These are phyloP conservation scores for Kodamaea kakaduensis DNA, from an alignment of 805 yeast genomes.

Conservation along the genomic window DNA sequence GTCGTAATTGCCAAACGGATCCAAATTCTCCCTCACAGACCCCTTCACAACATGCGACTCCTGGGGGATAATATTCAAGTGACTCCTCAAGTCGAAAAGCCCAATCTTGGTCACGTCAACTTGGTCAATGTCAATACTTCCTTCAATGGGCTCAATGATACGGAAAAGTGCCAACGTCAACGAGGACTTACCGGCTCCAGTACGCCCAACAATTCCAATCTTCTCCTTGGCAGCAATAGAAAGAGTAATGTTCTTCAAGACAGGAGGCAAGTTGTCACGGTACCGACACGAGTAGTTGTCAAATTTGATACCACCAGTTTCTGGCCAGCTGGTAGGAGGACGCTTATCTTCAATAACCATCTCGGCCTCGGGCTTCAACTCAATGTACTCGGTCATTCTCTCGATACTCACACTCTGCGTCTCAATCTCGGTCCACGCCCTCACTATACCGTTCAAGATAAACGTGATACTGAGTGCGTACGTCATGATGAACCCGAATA, in stretches of 20 bases:
- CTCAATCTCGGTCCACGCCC: conserved; percentile 61
- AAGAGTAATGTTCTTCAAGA: conserved; percentile 63
- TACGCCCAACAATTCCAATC: conserved; percentile 93
- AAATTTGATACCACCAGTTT: conserved; percentile 61
- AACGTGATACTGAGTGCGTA: conserved; percentile 57
- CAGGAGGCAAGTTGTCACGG: conserved; percentile 76
- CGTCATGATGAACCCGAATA: conserved; percentile 62
- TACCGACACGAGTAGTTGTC: conserved; percentile 78
- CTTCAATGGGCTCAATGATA: conserved; percentile 71
- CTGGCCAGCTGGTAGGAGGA: conserved; percentile 64
- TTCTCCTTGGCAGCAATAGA: conserved; percentile 72
- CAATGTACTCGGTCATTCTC: conserved; percentile 58
- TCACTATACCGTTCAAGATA: conserved; percentile 52
- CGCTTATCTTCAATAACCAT: conserved; percentile 33
- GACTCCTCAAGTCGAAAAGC: conserved; percentile 69
- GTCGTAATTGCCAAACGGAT: conserved; percentile 64
- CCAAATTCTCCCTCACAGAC: conserved; percentile 75
- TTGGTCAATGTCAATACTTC: conserved; percentile 70
- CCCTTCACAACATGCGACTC: conserved; percentile 93
- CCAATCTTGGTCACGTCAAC: conserved; percentile 67
- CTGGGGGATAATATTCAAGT: conserved; percentile 84
- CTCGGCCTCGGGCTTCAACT: conserved; percentile 43
- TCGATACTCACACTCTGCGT: conserved; percentile 64
- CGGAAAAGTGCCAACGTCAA: conserved; percentile 81
- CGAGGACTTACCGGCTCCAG: conserved; percentile 71